phyloP scores from a whole-genome alignment of 805 yeast species.

The Tetrapisispora pingtungensis region DNA sequence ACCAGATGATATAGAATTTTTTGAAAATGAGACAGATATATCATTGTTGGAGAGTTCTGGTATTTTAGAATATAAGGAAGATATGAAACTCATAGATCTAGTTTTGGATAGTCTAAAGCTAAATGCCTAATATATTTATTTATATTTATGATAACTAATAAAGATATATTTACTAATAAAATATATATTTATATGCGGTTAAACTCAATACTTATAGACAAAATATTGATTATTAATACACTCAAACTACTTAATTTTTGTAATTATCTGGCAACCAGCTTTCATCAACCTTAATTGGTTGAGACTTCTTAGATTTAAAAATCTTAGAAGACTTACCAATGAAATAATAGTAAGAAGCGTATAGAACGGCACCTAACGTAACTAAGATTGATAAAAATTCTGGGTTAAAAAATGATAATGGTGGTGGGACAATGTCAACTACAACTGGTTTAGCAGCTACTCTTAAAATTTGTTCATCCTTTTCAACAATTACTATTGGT shows the following conservation, averaged over 20 bases:
- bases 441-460: conserved; percentile 51
- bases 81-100: conserved; percentile 33
- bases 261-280: conserved; percentile 55
- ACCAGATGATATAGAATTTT: conserved; percentile 19
- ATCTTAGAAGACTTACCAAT: neutral
- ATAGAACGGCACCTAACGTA: conserved; percentile 40
- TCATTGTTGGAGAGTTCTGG: conserved; percentile 15
- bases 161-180: neutral
- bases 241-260: conserved; percentile 13
- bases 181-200: neutral
- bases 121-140: neutral
- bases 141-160: neutral
- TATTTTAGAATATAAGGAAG: conserved; percentile 21
- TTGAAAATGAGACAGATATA: conserved; percentile 14
- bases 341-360: conserved; percentile 39
- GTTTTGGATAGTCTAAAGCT: neutral
- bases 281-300: conserved; percentile 28
- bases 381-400: conserved; percentile 55
- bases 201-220: neutral
- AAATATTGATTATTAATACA: neutral
- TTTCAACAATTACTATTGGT: conserved; percentile 49
- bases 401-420: conserved; percentile 64
- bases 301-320: neutral
- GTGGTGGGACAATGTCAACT: conserved; percentile 49
- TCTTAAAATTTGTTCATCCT: conserved; percentile 40